phyloP scores from a whole-genome alignment of 345 rosid genomes.

The Dovyalis caffra region DNA sequence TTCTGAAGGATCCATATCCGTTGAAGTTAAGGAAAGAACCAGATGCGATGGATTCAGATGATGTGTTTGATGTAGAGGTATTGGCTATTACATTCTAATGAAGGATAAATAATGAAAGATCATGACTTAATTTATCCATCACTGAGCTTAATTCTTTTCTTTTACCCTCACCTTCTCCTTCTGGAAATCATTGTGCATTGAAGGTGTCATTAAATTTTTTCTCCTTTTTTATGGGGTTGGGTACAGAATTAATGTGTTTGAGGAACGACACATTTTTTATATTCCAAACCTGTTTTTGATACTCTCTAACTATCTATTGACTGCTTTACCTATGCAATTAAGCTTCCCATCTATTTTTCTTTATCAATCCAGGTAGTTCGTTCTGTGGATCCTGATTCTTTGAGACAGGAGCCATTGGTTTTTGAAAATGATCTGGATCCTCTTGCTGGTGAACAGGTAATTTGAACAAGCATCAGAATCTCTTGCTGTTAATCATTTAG shows the following conservation, averaged over 20 bases:
- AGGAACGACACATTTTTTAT: not conserved
- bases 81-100: not conserved
- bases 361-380: conserved; percentile 50
- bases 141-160: conserved; percentile 3
- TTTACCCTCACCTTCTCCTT: not conserved
- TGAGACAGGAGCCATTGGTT: conserved; percentile 67
- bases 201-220: not conserved
- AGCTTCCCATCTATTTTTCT: not conserved
- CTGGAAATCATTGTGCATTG: not conserved
- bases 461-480: conserved; percentile 1
- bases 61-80: conserved; percentile 59
- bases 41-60: conserved; percentile 74
- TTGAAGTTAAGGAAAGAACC: conserved; percentile 56
- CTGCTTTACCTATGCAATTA: not conserved
- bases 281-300: not conserved
- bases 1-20: conserved; percentile 76
- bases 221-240: no score
- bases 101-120: not conserved
- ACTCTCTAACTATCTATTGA: not conserved
- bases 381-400: conserved; percentile 58
- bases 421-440: conserved; percentile 84
- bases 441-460: conserved; percentile 91
- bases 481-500: not conserved
- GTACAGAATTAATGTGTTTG: not conserved
- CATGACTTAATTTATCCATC: no score